Base-by-base conservation (phyloP, 345 rosid species). In the Pseudoturritis turrita region DNA sequence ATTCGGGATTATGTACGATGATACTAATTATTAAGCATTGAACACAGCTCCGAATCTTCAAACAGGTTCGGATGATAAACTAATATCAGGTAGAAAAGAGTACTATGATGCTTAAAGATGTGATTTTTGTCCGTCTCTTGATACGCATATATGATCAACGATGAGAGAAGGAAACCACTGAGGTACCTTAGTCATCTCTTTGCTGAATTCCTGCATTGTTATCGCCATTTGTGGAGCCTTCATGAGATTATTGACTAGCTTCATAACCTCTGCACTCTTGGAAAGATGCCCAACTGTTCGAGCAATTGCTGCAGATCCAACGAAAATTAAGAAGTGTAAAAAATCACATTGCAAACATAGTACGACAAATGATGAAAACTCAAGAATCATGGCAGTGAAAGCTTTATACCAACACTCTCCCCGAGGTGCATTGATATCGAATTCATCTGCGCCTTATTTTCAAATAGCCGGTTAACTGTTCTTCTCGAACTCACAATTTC, bases 351-450 rank as follows among this genome's bases (percentile, higher is more conserved):
- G 33, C 17, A 17, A 25, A 36, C n/a, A 18, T 9, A 54, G 41
- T 37, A 10, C 12, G 25, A 33, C 6, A 37, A 70, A 7, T 7
- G 54, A 63, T 14, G 35, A 45, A 47, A 36, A 36, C 6, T n/a
- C 4, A 10, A 18, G 14, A 17, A 18, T 10, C 29, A 37, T 5
- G 49, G 10, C 13, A 75, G 22, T 29, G 37, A 76, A 54, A 70
- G 49, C 25, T 60, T 25, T 74, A 35, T 87, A 92, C 98, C 98
- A 15, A 92, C 88, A 71, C 98, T 92, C 77, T 92, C 98, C 10
- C 98, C 98, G 9, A 92, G 96, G 61, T 90, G 98, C 98, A 90
- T 90, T 3, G 98, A 92, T 77, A 92, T 87, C 17, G 98, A 92
- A 82, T 92, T 92, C 90, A 90, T 57, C 71, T 92, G 98, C 2